These are phyloP conservation scores for Xylariales sp. DNA, from an alignment of 2,329 filamentous ascomycete species.

Conservation along the genomic window DNA sequence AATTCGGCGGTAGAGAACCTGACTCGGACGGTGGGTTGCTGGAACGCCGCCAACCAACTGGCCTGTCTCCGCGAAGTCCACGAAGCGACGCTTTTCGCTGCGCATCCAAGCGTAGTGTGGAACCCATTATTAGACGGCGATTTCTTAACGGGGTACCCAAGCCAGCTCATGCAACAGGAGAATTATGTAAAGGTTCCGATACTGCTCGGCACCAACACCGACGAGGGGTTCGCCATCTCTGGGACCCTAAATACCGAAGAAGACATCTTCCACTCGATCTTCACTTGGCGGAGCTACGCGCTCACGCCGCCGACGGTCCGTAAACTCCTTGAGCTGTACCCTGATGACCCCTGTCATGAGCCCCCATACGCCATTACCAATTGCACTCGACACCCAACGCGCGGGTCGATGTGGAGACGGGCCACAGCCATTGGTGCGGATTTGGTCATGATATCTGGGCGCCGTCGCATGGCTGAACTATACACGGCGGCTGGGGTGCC, in stretches of 20 bases:
- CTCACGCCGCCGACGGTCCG: slow-evolving; percentile 58
- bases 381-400: slow-evolving; percentile 47
- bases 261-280: slow-evolving; percentile 56
- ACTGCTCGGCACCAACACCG: slow-evolving; percentile 61
- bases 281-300: slow-evolving; percentile 59
- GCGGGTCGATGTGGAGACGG: slow-evolving; percentile 59
- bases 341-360: slow-evolving; percentile 59
- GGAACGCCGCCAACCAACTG: slow-evolving; percentile 51
- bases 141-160: slow-evolving; percentile 61
- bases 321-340: slow-evolving; percentile 59
- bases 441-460: slow-evolving; percentile 60
- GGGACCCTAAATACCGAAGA: slow-evolving; percentile 55
- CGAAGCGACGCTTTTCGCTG: slow-evolving; percentile 50
- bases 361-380: slow-evolving; percentile 57
- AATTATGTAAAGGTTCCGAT: slow-evolving; percentile 59
- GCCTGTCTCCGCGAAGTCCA: slow-evolving; percentile 53
- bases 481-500: slow-evolving; percentile 50
- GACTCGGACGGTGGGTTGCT: slow-evolving; percentile 52
- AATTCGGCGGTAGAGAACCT: slow-evolving; percentile 51
- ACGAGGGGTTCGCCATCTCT: slow-evolving; percentile 59
- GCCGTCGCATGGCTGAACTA: slow-evolving; percentile 58
- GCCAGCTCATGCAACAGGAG: slow-evolving; percentile 55
- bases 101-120: slow-evolving; percentile 54
- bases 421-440: slow-evolving; percentile 59
- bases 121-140: slow-evolving; percentile 60